These are phyloP conservation scores for Dactylellina parvicollis DNA, from an alignment of 2,329 filamentous ascomycete genomes.

Conservation along the genomic window DNA sequence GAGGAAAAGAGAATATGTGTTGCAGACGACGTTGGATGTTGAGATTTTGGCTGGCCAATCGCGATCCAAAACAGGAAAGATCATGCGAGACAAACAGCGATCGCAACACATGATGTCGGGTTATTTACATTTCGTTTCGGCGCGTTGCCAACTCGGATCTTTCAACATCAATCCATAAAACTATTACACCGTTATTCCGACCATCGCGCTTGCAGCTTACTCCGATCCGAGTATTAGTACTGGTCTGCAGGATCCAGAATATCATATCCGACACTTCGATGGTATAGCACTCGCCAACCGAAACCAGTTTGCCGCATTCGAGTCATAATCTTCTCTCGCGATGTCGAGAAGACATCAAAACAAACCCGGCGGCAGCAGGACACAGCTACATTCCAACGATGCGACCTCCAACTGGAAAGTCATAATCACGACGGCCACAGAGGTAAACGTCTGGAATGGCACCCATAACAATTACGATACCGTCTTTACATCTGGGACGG, in stretches of 20 bases:
- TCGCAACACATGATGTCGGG: slow-evolving; percentile 43
- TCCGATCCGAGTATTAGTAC: too few species aligned
- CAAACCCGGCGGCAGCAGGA: slow-evolving; percentile 18
- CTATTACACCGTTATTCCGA: too few species aligned
- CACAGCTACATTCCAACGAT: slow-evolving; percentile 19
- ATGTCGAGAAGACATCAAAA: slow-evolving; percentile 43
- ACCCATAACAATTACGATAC: slow-evolving; percentile 51
- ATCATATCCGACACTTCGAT: too few species aligned
- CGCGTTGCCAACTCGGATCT: slow-evolving; percentile 15
- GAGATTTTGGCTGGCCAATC: slow-evolving; percentile 23
- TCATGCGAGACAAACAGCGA: slow-evolving; percentile 9
- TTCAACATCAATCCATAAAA: slow-evolving; percentile 1
- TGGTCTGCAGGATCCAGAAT: too few species aligned
- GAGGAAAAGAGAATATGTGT: slow-evolving; percentile 20
- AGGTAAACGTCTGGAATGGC: slow-evolving; percentile 57
- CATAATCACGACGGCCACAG: slow-evolving; percentile 57
- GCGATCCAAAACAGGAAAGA: slow-evolving; percentile 11
- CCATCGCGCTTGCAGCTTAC: too few species aligned
- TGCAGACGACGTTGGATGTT: slow-evolving; percentile 40
- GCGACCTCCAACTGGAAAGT: slow-evolving; percentile 56
- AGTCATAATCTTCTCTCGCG: slow-evolving; percentile 5
- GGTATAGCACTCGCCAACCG: slow-evolving; percentile 5
- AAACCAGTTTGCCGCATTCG: neutral
- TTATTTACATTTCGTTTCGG: slow-evolving; percentile 31
- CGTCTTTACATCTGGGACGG: slow-evolving; percentile 58